Evolutionary conservation across 139 green algal species (phyloP).

Genomic region (Astrephomene gubernaculifera): DNA sequence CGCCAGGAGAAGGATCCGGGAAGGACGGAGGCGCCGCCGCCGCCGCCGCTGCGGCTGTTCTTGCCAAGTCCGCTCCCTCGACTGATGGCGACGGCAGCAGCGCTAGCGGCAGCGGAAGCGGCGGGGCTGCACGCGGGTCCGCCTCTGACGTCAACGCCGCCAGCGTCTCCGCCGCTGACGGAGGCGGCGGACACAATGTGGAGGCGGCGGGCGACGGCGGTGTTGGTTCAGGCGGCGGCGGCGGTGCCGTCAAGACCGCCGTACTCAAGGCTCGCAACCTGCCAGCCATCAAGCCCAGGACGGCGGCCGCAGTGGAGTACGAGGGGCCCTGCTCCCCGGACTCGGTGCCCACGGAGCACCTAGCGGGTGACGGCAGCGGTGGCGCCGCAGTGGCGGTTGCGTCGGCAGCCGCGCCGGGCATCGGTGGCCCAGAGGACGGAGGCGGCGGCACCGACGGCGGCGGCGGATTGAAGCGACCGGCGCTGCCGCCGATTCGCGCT

Average conservation of each 20-base stretch:
- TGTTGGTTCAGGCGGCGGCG: not conserved
- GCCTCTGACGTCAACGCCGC: not conserved
- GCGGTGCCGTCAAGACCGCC: not conserved
- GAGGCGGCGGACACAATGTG: not conserved
- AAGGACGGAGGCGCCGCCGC: not conserved
- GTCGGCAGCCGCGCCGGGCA: not conserved
- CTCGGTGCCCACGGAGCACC: not conserved
- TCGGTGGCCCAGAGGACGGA: not conserved
- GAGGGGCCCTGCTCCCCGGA: too few species aligned
- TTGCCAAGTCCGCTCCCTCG: not conserved
- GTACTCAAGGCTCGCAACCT: not conserved
- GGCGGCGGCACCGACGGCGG: not conserved
- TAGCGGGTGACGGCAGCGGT: not conserved
- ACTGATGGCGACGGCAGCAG: not conserved
- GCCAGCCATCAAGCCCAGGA: not conserved
- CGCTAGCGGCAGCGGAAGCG: too few species aligned
- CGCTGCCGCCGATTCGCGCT: constrained; percentile 17
- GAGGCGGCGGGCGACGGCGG: not conserved
- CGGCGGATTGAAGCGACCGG: not conserved
- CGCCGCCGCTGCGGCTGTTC: not conserved
- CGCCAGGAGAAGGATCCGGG: not conserved
- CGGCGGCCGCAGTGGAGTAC: not conserved
- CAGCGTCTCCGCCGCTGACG: not conserved
- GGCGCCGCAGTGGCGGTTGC: not conserved
- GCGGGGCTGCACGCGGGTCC: not conserved